Percentiles rank a stretch among this genome's conserved stretches.
These are phyloP conservation scores for Senna siamea DNA, from an alignment of 306 rosid species.

Conservation along the genomic window DNA sequence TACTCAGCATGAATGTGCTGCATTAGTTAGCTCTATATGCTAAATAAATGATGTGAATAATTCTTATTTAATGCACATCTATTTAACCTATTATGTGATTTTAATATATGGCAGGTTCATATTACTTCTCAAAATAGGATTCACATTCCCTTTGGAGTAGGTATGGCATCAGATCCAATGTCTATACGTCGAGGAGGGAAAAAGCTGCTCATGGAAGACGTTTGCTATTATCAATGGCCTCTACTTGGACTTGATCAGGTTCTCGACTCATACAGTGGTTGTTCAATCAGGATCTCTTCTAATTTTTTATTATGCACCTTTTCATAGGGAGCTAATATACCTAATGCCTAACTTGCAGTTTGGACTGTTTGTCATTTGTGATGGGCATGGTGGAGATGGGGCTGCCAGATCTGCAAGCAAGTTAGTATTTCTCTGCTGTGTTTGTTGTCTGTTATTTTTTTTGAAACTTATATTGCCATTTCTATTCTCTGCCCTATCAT, in stretches of 20 bases:
- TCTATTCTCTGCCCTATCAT: slow-evolving; percentile 15
- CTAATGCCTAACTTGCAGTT: slow-evolving; percentile 67
- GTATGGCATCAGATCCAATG: slow-evolving; percentile 96
- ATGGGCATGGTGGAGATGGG: slow-evolving; percentile 94
- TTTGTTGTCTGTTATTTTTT: slow-evolving; percentile 33
- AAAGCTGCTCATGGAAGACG: slow-evolving; percentile 93
- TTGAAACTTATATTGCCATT: slow-evolving; percentile 14
- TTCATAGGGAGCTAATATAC: slow-evolving; percentile 44
- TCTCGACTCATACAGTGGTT: slow-evolving; percentile 31
- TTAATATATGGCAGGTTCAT: slow-evolving; percentile 68
- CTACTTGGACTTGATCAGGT: slow-evolving; percentile 92
- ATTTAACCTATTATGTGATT: slow-evolving; percentile 14
- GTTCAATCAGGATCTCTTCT: slow-evolving; percentile 28
- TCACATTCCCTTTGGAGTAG: slow-evolving; percentile 84
- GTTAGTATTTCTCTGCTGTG: slow-evolving; percentile 60
- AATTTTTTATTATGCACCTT: slow-evolving; percentile 31
- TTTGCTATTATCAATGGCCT: slow-evolving; percentile 94
- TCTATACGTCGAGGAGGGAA: slow-evolving; percentile 93
- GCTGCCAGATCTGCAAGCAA: slow-evolving; percentile 94
- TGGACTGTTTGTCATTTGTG: slow-evolving; percentile 89
- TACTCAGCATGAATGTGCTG: slow-evolving; percentile 31
- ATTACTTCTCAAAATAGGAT: slow-evolving; percentile 63
- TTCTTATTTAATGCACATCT: slow-evolving; percentile 29
- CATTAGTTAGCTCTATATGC: slow-evolving; percentile 18
- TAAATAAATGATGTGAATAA: slow-evolving; percentile 5